Conservation (phyloP, 306 rosid genomes). For the Ceratonia siliqua region DNA sequence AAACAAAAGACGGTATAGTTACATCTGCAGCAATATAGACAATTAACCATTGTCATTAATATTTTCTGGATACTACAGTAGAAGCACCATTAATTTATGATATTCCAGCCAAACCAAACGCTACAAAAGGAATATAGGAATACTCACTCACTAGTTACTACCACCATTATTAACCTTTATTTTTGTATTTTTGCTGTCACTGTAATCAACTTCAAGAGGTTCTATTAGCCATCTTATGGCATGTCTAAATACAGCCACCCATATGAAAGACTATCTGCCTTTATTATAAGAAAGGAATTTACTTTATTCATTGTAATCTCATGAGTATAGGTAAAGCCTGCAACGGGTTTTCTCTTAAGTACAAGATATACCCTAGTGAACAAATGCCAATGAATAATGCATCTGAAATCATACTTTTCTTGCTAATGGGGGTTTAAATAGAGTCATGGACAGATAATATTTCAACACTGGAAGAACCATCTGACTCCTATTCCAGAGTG, state of each 20-base stretch:
- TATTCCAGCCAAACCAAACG: background rate
- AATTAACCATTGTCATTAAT: conserved; percentile 8
- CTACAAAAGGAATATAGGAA: background rate
- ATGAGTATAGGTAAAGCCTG: background rate
- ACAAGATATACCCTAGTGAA: background rate
- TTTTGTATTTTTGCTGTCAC: background rate
- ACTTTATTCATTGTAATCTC: background rate
- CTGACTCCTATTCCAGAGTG: background rate
- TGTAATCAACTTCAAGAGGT: background rate
- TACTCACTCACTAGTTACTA: background rate
- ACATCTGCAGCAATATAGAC: conserved; percentile 1
- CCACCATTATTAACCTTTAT: background rate
- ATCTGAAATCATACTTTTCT: background rate
- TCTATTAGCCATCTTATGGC: background rate
- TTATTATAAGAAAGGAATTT: background rate
- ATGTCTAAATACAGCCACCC: background rate
- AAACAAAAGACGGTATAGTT: background rate
- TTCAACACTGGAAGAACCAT: background rate
- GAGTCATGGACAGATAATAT: background rate
- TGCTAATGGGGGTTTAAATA: background rate
- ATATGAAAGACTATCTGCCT: background rate
- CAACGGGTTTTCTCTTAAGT: background rate
- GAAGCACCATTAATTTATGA: background rate
- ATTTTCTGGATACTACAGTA: conserved; percentile 19
- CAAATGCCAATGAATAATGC: conserved; percentile 5